These are phyloP conservation scores for Parietichytrium sp. DNA, from an alignment of 108 stramenopile genomes.

Conservation along the genomic window DNA sequence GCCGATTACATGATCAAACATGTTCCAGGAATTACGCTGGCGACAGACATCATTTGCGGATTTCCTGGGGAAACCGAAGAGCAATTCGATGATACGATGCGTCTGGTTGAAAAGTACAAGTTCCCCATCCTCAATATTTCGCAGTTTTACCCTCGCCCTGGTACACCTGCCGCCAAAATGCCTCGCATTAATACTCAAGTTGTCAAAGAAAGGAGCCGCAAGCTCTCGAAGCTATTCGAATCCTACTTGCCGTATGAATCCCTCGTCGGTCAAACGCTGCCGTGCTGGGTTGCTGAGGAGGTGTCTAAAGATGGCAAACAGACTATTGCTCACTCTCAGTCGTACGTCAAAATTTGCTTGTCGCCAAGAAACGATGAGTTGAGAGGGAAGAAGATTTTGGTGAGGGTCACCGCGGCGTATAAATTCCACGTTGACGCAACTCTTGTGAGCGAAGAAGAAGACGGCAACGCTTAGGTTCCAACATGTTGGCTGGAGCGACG, in stretches of 20 bases:
- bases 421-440: conserved; percentile 38
- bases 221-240: conserved; percentile 41
- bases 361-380: neutral
- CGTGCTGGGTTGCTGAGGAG: conserved; percentile 40
- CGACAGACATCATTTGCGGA: conserved; percentile 61
- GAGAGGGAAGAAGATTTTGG: neutral
- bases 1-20: conserved; percentile 31
- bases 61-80: conserved; percentile 56
- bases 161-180: conserved; percentile 61
- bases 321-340: conserved; percentile 49
- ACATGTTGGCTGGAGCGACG: neutral
- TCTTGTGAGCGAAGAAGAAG: neutral
- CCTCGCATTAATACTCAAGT: conserved; percentile 44
- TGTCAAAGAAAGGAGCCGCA: conserved; percentile 51
- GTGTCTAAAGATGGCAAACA: conserved; percentile 36
- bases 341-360: conserved; percentile 52
- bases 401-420: conserved; percentile 12
- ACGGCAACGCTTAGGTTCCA: neutral
- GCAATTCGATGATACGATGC: conserved; percentile 49
- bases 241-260: conserved; percentile 40
- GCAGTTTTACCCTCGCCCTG: conserved; percentile 62
- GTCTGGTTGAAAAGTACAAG: conserved; percentile 40
- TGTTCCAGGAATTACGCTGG: conserved; percentile 47
- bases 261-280: neutral
- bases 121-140: conserved; percentile 52